A percentile compares a stretch with the other conserved stretches of the same genome.
Evolutionary conservation across 331 rosid species (phyloP).

Genomic region (Spiraea crenata): DNA sequence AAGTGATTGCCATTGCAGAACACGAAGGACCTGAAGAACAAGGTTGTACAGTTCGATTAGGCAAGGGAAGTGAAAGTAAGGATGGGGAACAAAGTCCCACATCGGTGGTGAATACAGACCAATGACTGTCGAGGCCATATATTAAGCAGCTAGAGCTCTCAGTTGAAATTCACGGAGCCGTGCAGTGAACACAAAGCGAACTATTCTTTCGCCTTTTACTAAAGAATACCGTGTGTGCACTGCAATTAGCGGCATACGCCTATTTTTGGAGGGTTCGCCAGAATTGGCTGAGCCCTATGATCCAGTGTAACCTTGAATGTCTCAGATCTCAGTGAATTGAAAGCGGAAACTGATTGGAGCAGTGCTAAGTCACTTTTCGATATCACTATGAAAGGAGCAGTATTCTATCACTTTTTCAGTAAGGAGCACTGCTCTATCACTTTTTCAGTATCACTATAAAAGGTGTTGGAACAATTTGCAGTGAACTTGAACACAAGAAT

Average conservation of each 20-base stretch:
- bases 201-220: not conserved
- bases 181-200: not conserved
- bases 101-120: not conserved
- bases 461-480: no score
- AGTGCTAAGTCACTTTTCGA: no score
- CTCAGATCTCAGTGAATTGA: no score
- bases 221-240: not conserved
- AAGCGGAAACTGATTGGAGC: no score
- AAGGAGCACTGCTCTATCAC: no score
- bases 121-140: not conserved
- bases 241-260: not conserved
- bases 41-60: not conserved
- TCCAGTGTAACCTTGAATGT: not conserved
- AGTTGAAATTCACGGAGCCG: accelerated
- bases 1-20: not conserved
- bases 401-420: no score
- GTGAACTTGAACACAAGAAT: no score
- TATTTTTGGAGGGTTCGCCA: not conserved
- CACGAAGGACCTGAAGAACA: not conserved
- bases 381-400: no score
- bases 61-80: not conserved
- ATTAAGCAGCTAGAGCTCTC: not conserved
- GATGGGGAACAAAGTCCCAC: not conserved
- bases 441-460: no score
- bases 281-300: not conserved